Conservation (phyloP, 2,329 filamentous ascomycete genomes). For the Pleomassaria siparia region DNA sequence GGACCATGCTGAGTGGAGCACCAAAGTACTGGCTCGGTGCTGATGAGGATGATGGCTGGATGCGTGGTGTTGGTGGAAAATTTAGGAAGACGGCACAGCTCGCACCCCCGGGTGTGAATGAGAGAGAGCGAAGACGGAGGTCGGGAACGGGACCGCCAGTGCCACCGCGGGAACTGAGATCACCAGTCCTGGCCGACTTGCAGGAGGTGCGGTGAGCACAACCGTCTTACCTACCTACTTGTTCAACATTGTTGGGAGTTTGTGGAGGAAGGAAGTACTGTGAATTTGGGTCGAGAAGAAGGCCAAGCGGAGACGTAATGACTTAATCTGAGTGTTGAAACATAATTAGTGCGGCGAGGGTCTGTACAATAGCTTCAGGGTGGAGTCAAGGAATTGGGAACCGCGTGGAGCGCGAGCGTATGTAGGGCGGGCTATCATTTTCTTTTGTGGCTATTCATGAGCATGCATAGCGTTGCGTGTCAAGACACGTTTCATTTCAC, state of each 20-base stretch:
- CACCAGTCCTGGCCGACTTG: conserved; percentile 15
- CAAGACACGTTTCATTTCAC: neutral
- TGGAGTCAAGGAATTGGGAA: neutral
- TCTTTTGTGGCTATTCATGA: conserved; percentile 1
- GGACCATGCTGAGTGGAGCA: conserved; percentile 73
- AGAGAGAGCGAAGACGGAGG: conserved; percentile 62
- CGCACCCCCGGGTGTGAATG: conserved; percentile 50
- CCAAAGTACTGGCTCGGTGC: conserved; percentile 80
- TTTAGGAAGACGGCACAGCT: conserved; percentile 52
- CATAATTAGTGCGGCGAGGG: too few relatives aligned
- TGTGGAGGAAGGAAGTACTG: neutral
- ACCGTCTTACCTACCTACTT: too few relatives aligned
- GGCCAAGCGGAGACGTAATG: conserved; percentile 1
- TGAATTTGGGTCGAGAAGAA: neutral
- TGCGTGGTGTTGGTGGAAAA: conserved; percentile 62
- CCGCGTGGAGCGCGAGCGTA: neutral
- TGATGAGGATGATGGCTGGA: conserved; percentile 67
- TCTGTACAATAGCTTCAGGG: neutral
- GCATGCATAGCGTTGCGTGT: conserved; percentile 2
- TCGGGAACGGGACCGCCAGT: conserved; percentile 61
- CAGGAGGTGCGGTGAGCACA: conserved; percentile 18
- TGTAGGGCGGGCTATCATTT: neutral
- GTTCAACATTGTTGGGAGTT: too few relatives aligned
- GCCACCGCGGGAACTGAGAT: conserved; percentile 27
- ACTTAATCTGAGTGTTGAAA: neutral